Evolutionary conservation across 345 rosid genomes (phyloP), one percentile per base, ranked within the genome.

Genomic region (Camelina sativa): DNA sequence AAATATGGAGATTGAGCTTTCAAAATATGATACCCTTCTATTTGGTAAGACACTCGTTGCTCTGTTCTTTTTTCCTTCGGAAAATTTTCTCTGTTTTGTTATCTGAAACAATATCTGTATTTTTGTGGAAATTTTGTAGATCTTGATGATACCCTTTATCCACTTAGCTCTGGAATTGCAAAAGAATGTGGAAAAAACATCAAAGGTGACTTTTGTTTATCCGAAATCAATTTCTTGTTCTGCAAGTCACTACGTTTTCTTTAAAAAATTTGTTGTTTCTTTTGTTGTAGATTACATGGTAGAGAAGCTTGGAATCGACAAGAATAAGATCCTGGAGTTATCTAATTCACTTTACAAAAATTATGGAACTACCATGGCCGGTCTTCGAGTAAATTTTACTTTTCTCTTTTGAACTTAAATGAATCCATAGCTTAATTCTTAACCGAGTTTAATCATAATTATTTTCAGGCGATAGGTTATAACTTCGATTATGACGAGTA

Each of bases 301-400:
- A 34, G 97, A 88, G 73, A 67, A 75, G 37, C 90, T 91, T 34
- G 90, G 91, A 73, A 86, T 91, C 41, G 86, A 86, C 10, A 73
- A 70, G 76, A 79, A 58, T 79, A 84, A 82, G 63, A 79, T 89
- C 28, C 25, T 65, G 23, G 85, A 83, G 30, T 58, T 89, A 70
- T 87, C 88, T 74, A 82, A 87, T 54, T 80, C 85, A 38, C 84
- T 86, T 53, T 91, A 91, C 86, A 89, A 84, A 79, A 85, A 91
- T 60, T 91, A 89, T 38, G 97, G 97, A 62, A 91, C 97, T 52
- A 91, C 96, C 61, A 88, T 89, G 97, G 96, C 96, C 76, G 97
- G 97, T 55, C 93, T 91, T 43, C 84, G 90, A 87, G 97, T 93
- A 73, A 81, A 20, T 20, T 28, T 40, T 28, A 19, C 55, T 60